phyloP scores from a whole-genome alignment of 495 filamentous ascomycete genomes.

The Rusavskia elegans region DNA sequence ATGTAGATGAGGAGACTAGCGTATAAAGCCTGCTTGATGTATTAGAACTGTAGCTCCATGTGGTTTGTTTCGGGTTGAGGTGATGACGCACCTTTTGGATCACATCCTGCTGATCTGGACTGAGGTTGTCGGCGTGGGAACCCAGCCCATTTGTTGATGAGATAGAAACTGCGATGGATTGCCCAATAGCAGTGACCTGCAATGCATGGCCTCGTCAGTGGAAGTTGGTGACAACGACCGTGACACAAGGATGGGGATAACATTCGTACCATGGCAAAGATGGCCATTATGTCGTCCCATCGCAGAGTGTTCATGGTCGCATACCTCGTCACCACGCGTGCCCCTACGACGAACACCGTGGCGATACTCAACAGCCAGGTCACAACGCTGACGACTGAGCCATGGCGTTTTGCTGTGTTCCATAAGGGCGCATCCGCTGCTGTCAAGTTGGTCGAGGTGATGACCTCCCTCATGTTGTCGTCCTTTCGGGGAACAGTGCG shows the following conservation, averaged over 20 bases:
- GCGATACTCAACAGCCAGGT: constrained; percentile 7
- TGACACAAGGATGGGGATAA: background rate
- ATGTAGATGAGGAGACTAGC: background rate
- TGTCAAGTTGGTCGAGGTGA: too few relatives aligned
- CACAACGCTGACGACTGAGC: constrained; percentile 7
- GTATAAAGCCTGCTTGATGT: too few relatives aligned
- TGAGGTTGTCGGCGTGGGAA: background rate
- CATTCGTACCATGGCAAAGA: constrained; percentile 4
- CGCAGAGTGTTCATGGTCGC: constrained; percentile 4
- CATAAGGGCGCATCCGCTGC: constrained; percentile 3
- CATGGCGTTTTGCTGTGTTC: constrained; percentile 6
- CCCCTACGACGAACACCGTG: constrained; percentile 4
- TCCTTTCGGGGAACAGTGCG: too few relatives aligned
- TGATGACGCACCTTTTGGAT: constrained; percentile 5
- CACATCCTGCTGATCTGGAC: background rate
- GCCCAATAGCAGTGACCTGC: background rate
- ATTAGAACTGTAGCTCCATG: background rate
- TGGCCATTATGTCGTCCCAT: constrained; percentile 1
- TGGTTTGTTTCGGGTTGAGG: background rate
- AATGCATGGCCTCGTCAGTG: background rate
- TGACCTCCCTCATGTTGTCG: too few relatives aligned
- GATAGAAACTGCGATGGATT: constrained; percentile 5
- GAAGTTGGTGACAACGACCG: constrained; percentile 1
- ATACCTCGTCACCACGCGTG: constrained; percentile 4
- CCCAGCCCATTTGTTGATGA: constrained; percentile 5